Conservation (phyloP, 1,284 basidiomycete genomes). For the Boletus semigastroideus region DNA sequence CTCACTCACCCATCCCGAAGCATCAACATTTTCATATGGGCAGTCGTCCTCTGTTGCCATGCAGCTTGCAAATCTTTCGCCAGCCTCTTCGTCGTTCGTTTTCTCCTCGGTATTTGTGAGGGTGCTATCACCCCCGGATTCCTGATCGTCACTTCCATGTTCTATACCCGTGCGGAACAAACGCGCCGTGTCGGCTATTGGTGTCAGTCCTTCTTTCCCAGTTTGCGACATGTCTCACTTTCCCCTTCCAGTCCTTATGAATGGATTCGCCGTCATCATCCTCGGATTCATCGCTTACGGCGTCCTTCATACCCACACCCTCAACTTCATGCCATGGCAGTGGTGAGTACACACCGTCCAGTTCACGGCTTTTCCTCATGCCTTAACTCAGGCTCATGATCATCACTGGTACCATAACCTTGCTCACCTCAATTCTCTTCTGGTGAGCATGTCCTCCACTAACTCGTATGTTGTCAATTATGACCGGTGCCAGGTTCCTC, state of each 20-base stretch:
- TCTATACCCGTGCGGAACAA: slow-evolving; percentile 78
- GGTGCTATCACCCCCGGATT: slow-evolving; percentile 83
- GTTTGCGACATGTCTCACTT: slow-evolving; percentile 8
- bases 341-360: slow-evolving; percentile 35
- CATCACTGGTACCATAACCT: slow-evolving; percentile 59
- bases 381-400: slow-evolving; percentile 50
- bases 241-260: slow-evolving; percentile 52
- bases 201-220: slow-evolving; percentile 48
- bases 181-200: slow-evolving; percentile 73
- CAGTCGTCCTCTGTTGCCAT: slow-evolving; percentile 46
- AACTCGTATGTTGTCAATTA: slow-evolving; percentile 3
- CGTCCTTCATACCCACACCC: slow-evolving; percentile 45
- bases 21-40: slow-evolving; percentile 56
- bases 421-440: slow-evolving; percentile 56
- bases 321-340: slow-evolving; percentile 52
- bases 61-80: slow-evolving; percentile 57
- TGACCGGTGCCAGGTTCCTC: slow-evolving; percentile 46
- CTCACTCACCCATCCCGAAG: slow-evolving; percentile 23
- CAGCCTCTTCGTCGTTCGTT: slow-evolving; percentile 48
- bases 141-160: slow-evolving; percentile 68
- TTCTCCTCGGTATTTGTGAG: slow-evolving; percentile 58
- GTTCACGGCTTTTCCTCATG: slow-evolving; percentile 1
- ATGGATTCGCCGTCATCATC: slow-evolving; percentile 62
- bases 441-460: slow-evolving; percentile 38
- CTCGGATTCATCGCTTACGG: slow-evolving; percentile 62